These are phyloP conservation scores for Apiotrichum sp. DNA, from an alignment of 1,284 basidiomycete genomes.

Conservation along the genomic window DNA sequence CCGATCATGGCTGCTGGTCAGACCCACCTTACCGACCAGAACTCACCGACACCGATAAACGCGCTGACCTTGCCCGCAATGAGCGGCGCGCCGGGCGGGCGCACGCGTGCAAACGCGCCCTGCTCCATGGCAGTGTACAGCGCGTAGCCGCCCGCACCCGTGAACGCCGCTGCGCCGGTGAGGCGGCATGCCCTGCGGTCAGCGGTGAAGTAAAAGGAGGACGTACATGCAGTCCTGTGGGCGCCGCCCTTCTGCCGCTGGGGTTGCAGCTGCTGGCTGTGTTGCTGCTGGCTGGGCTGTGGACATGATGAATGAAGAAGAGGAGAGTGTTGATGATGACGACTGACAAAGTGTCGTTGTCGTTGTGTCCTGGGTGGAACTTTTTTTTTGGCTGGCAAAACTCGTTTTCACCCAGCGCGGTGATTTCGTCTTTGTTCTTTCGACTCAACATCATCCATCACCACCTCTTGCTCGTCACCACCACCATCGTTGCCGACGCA, in stretches of 20 bases:
- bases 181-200: constrained; percentile 38
- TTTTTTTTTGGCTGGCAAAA: too few relatives aligned
- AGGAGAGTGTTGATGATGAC: background rate
- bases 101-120: constrained; percentile 33
- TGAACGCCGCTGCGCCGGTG: constrained; percentile 36
- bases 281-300: background rate
- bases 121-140: constrained; percentile 32
- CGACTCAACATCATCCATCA: background rate
- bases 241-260: background rate
- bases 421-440: background rate
- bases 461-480: background rate
- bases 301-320: background rate
- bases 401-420: too few relatives aligned
- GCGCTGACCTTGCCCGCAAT: constrained; percentile 30
- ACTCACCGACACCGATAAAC: constrained; percentile 37
- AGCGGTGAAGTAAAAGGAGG: background rate
- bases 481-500: background rate
- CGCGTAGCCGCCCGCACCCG: constrained; percentile 41
- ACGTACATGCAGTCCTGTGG: constrained; percentile 3
- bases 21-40: background rate
- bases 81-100: constrained; percentile 30
- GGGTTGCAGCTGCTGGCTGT: background rate
- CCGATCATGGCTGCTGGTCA: constrained; percentile 4
- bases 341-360: too few relatives aligned
- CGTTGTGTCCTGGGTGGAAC: too few relatives aligned